phyloP scores from a whole-genome alignment of 2,329 filamentous ascomycete genomes.

The Xylaria polymorpha region DNA sequence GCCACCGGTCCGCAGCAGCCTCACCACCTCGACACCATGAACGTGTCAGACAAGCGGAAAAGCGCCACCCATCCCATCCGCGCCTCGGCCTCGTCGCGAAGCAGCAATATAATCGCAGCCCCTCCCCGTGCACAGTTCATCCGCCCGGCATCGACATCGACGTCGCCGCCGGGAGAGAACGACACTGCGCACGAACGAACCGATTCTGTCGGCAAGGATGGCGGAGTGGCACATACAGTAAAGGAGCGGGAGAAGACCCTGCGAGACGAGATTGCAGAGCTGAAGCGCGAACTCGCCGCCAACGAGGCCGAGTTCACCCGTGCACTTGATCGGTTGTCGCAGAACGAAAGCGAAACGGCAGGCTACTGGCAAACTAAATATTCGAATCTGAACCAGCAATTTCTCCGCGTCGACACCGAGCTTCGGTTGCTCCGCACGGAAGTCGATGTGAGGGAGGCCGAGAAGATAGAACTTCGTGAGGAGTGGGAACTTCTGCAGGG shows the following conservation, averaged over 20 bases:
- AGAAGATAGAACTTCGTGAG: conserved; percentile 62
- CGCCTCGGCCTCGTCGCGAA: conserved; percentile 48
- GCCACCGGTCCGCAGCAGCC: conserved; percentile 24
- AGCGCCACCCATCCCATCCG: conserved; percentile 50
- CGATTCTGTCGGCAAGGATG: conserved; percentile 42
- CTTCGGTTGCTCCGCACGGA: conserved; percentile 63
- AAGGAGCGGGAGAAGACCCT: conserved; percentile 49
- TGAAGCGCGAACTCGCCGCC: conserved; percentile 63
- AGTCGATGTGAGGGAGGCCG: conserved; percentile 59
- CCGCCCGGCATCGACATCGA: conserved; percentile 47
- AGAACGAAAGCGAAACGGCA: conserved; percentile 66
- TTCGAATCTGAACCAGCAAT: conserved; percentile 63
- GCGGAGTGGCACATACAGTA: conserved; percentile 39
- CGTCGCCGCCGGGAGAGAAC: conserved; percentile 50
- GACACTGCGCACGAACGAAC: conserved; percentile 38
- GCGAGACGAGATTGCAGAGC: conserved; percentile 62
- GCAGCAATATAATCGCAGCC: conserved; percentile 53
- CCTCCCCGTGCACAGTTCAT: conserved; percentile 57
- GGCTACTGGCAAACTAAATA: conserved; percentile 70
- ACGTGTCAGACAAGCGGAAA: conserved; percentile 59
- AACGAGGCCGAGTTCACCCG: conserved; percentile 66
- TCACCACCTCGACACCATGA: conserved; percentile 51
- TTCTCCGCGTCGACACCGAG: conserved; percentile 64
- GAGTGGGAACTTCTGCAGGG: conserved; percentile 61
- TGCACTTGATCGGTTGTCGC: conserved; percentile 64